A percentile compares a stretch with the other conserved stretches of the same genome.
phyloP scores from a whole-genome alignment of 2,329 filamentous ascomycete species.

The Sodiomyces alkalinus region DNA sequence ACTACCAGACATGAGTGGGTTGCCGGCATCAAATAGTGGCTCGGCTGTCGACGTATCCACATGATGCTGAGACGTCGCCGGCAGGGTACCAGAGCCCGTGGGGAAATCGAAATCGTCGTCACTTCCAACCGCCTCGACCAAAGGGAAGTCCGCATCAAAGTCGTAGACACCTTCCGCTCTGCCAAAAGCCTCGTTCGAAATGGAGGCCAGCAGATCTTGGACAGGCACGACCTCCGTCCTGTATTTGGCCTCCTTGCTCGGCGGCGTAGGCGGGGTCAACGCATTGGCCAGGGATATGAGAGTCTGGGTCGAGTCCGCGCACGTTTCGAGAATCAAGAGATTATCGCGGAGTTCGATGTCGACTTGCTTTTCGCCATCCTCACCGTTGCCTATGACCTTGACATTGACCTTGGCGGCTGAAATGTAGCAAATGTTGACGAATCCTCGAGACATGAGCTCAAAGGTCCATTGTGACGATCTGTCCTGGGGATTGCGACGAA shows the following conservation, averaged over 20 bases:
- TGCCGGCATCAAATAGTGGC: conserved; percentile 30
- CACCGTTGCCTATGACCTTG: conserved; percentile 38
- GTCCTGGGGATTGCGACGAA: conserved; percentile 5
- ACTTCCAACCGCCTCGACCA: conserved; percentile 32
- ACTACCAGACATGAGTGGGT: conserved; percentile 14
- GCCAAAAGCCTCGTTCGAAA: conserved; percentile 72
- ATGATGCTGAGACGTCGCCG: conserved; percentile 23
- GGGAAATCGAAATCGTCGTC: conserved; percentile 16
- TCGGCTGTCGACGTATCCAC: too few species aligned
- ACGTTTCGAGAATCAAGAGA: conserved; percentile 81
- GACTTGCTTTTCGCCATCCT: conserved; percentile 48
- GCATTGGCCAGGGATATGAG: conserved; percentile 66
- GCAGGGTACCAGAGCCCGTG: conserved; percentile 19
- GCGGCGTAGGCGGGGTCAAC: conserved; percentile 68
- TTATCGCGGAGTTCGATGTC: conserved; percentile 76
- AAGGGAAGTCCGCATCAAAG: conserved; percentile 46
- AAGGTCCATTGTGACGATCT: conserved; percentile 34
- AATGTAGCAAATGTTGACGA: conserved; percentile 74
- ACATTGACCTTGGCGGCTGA: conserved; percentile 62
- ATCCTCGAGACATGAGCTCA: conserved; percentile 52
- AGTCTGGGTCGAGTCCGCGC: conserved; percentile 92
- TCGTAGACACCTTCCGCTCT: conserved; percentile 45
- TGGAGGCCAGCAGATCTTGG: conserved; percentile 76
- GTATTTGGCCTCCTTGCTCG: conserved; percentile 72
- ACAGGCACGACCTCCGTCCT: conserved; percentile 75